phyloP scores from a whole-genome alignment of 306 rosid genomes.

The Rubus idaeus region DNA sequence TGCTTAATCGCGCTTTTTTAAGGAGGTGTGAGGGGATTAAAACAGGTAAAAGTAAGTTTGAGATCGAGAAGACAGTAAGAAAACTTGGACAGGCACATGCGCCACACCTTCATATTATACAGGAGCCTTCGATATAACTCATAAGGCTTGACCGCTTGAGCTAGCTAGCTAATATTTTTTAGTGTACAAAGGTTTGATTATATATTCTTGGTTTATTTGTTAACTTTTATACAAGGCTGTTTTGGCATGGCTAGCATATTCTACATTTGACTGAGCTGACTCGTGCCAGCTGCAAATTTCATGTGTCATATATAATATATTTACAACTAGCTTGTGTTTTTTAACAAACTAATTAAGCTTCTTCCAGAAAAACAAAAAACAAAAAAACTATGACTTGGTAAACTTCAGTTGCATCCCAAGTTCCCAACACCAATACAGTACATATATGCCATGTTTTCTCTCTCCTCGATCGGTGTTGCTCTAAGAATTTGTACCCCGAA shows the following conservation, averaged over 20 bases:
- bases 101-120: not conserved
- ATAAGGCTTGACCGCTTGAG: no score
- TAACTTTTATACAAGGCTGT: conserved; percentile 1
- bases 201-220: not conserved
- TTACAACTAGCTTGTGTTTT: not conserved
- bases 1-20: no score
- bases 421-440: not conserved
- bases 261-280: not conserved
- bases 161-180: not conserved
- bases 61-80: not conserved
- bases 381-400: not conserved
- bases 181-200: not conserved
- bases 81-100: not conserved
- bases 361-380: no score
- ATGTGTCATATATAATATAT: not conserved
- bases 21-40: no score
- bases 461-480: not conserved
- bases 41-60: not conserved
- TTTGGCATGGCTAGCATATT: not conserved
- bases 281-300: not conserved
- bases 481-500: not conserved
- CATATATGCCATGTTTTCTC: not conserved
- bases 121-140: not conserved
- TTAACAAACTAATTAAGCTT: not conserved
- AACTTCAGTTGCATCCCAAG: not conserved